These are phyloP conservation scores for Cercospora citrullina DNA, from an alignment of 2,329 filamentous ascomycete genomes.

Conservation along the genomic window DNA sequence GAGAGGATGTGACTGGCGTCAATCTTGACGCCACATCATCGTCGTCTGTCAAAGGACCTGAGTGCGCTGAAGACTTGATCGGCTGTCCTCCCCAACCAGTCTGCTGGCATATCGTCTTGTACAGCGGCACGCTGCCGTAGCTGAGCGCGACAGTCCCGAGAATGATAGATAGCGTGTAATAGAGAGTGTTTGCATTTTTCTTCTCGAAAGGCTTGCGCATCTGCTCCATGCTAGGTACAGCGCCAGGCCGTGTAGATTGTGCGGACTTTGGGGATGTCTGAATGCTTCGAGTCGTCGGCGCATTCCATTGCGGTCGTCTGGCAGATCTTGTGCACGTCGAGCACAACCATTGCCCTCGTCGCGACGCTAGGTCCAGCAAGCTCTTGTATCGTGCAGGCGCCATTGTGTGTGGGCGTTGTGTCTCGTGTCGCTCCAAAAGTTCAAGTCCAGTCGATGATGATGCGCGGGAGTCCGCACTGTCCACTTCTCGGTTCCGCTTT, in stretches of 20 bases:
- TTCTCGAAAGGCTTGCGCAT: conserved; percentile 63
- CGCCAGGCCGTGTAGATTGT: conserved; percentile 22
- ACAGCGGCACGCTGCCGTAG: conserved; percentile 81
- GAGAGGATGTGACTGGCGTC: conserved; percentile 74
- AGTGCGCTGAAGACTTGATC: conserved; percentile 77
- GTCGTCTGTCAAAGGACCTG: conserved; percentile 66
- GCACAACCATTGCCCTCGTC: conserved; percentile 29
- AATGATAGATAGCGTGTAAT: conserved; percentile 74
- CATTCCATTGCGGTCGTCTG: conserved; percentile 17
- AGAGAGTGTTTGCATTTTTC: conserved; percentile 69
- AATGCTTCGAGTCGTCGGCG: conserved; percentile 35
- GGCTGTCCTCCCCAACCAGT: conserved; percentile 93
- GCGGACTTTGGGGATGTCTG: conserved; percentile 30
- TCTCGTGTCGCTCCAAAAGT: background rate
- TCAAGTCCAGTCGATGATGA: conserved; percentile 9
- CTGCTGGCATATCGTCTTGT: conserved; percentile 87
- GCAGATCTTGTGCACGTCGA: conserved; percentile 22
- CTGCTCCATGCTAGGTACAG: conserved; percentile 61
- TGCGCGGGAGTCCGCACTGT: conserved; percentile 4
- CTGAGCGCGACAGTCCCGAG: conserved; percentile 76
- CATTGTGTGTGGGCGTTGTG: conserved; percentile 24
- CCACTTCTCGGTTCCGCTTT: background rate
- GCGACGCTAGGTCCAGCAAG: conserved; percentile 33
- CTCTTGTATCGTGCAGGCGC: conserved; percentile 34
- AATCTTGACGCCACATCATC: conserved; percentile 64